Evolutionary conservation across 2,329 filamentous ascomycete genomes (phyloP).

Genomic region (Phyllosticta citrichinensis): DNA sequence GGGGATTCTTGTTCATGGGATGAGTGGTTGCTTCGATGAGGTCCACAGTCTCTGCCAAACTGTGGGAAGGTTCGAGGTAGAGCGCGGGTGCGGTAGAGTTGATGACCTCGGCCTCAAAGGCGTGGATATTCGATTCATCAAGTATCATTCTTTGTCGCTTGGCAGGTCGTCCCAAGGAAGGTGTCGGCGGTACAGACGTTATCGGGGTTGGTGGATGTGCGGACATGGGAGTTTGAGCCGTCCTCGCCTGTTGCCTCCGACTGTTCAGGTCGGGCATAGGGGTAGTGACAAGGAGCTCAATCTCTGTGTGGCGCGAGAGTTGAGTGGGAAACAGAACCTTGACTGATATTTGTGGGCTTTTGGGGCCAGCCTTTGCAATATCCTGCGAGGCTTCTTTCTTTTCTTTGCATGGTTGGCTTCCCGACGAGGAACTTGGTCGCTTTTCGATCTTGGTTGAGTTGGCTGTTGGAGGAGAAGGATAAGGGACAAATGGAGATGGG

Average conservation of each 20-base stretch:
- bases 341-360: conserved; percentile 41
- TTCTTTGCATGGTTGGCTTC: conserved; percentile 17
- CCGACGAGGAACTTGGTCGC: conserved; percentile 11
- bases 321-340: conserved; percentile 76
- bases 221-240: conserved; percentile 32
- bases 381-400: background rate
- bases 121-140: conserved; percentile 61
- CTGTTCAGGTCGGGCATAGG: conserved; percentile 43
- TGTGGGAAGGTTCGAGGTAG: conserved; percentile 65
- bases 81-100: conserved; percentile 65
- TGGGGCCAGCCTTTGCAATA: conserved; percentile 29
- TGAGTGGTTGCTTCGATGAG: conserved; percentile 64
- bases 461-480: conserved; percentile 34
- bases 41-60: conserved; percentile 56
- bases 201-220: conserved; percentile 60
- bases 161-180: conserved; percentile 49
- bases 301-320: conserved; percentile 63
- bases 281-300: conserved; percentile 63
- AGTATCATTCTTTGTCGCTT: conserved; percentile 67
- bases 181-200: conserved; percentile 42
- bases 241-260: conserved; percentile 34
- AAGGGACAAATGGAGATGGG: conserved; percentile 75
- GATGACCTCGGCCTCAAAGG: conserved; percentile 67
- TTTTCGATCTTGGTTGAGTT: conserved; percentile 18
- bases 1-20: conserved; percentile 64